These are phyloP conservation scores for Penicillium sp. DNA, from an alignment of 2,329 filamentous ascomycete genomes.

Conservation along the genomic window DNA sequence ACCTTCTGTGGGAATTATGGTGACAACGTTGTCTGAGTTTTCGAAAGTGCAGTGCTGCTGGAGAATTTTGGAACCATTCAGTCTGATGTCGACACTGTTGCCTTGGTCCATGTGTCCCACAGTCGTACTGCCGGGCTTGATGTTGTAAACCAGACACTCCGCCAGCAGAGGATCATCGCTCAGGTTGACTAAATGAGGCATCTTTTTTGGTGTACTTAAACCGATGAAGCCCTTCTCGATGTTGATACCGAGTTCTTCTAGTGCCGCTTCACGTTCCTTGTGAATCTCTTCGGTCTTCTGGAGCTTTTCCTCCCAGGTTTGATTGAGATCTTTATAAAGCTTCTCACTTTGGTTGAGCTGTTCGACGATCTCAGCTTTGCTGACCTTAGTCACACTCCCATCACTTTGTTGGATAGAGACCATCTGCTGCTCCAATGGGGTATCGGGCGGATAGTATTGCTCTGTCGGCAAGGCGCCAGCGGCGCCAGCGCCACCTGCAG, in stretches of 20 bases:
- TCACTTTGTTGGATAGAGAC: constrained; percentile 89
- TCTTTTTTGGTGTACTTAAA: constrained; percentile 95
- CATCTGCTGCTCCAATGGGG: constrained; percentile 92
- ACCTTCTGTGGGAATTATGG: constrained; percentile 83
- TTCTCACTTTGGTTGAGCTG: constrained; percentile 97
- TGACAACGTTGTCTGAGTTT: constrained; percentile 91
- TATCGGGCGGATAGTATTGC: constrained; percentile 88
- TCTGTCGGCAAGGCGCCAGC: constrained; percentile 62
- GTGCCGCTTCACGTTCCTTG: constrained; percentile 90
- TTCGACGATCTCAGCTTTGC: constrained; percentile 96
- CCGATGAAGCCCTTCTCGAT: constrained; percentile 98
- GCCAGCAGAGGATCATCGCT: constrained; percentile 93
- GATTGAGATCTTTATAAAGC: constrained; percentile 90
- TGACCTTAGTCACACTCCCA: constrained; percentile 89
- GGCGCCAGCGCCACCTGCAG: constrained; percentile 42
- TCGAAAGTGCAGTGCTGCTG: constrained; percentile 94
- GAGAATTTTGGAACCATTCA: constrained; percentile 92
- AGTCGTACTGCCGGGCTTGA: constrained; percentile 91
- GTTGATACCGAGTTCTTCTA: constrained; percentile 96
- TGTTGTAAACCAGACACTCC: constrained; percentile 96
- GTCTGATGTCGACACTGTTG: constrained; percentile 80
- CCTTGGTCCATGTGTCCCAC: constrained; percentile 93
- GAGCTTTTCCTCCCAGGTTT: constrained; percentile 98
- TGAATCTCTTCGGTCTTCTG: constrained; percentile 95
- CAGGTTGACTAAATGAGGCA: constrained; percentile 97